phyloP scores from a whole-genome alignment of 2,329 filamentous ascomycete genomes.

The Clonostachys rhizophaga region DNA sequence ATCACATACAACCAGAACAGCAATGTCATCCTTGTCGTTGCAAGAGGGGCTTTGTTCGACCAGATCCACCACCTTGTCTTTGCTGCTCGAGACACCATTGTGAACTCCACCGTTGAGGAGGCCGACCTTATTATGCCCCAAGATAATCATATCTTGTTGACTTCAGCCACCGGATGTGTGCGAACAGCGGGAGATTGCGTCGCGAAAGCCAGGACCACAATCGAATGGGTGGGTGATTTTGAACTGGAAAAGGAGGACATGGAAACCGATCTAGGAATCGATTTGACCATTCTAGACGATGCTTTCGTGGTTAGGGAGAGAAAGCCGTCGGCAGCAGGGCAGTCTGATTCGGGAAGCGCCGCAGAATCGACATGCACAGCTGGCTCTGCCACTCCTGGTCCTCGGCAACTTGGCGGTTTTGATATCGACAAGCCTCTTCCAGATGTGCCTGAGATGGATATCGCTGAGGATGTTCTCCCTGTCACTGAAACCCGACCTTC shows the following conservation, averaged over 20 bases:
- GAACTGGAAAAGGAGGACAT: slow-evolving; percentile 69
- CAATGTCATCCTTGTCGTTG: slow-evolving; percentile 1
- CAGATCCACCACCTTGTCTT: slow-evolving; percentile 76
- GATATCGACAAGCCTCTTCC: slow-evolving; percentile 61
- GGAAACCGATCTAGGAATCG: slow-evolving; percentile 46
- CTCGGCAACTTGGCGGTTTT: slow-evolving; percentile 20
- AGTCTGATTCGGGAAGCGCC: slow-evolving; percentile 29
- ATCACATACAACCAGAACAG: slow-evolving; percentile 60
- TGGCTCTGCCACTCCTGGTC: slow-evolving; percentile 26
- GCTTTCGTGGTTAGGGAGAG: slow-evolving; percentile 24
- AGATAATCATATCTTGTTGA: slow-evolving; percentile 69
- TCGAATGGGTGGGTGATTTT: slow-evolving; percentile 88
- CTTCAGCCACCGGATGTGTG: slow-evolving; percentile 82
- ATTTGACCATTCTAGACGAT: slow-evolving; percentile 44
- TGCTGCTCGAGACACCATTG: slow-evolving; percentile 76
- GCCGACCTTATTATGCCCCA: slow-evolving; percentile 78
- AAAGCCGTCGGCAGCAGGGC: slow-evolving; percentile 22
- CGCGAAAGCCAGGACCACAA: slow-evolving; percentile 75
- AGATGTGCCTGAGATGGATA: slow-evolving; percentile 53
- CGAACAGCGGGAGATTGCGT: slow-evolving; percentile 89
- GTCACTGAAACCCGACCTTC: slow-evolving; percentile 34
- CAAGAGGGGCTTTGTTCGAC: slow-evolving; percentile 73
- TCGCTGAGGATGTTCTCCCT: slow-evolving; percentile 21
- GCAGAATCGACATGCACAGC: slow-evolving; percentile 29
- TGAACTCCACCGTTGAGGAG: slow-evolving; percentile 60